Base-by-base conservation (phyloP, 2,329 filamentous ascomycete genomes). In the Cladosporium sp. region DNA sequence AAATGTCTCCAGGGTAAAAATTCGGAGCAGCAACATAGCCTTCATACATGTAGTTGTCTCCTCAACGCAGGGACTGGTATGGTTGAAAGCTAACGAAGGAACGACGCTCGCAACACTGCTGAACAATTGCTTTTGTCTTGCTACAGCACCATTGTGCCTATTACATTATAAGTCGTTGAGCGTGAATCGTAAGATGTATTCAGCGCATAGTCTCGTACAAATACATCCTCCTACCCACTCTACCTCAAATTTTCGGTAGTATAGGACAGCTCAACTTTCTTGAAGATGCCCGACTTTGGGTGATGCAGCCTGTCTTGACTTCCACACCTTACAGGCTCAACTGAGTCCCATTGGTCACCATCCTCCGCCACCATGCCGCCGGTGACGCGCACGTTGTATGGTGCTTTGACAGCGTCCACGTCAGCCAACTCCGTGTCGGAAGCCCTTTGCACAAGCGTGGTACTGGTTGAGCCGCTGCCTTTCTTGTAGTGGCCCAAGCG, bases 221-320 rank as follows among this genome's bases (percentile, higher is more conserved):
- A 21, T n/a, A 10, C 18, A 11, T 10, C 18, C 39, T n/a, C n/a
- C n/a, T n/a, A 43, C 7, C 18, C 30, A 11, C 18, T 18, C 49
- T 57, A 63, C 18, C 32, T 54, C 5, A 49, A 25, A 51, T 43
- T 75, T 75, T 77, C 46, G 69, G 46, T 66, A 3, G 65, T 62
- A 30, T 51, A 46, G 1, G 57, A 46, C 23, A 66, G 48, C 56
- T 67, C 64, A 28, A 66, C 28, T 25, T 48, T 66, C 64, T 59
- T 64, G 25, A 64, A 64, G 8, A 67, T 67, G 16, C 60, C 60
- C 30, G 48, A 21, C 10, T 39, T 21, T 1, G 65, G 65, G 16
- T 59, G 32, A 34, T 65, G 65, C 26, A 66, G 39, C 30, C 61
- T 43, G 46, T 68, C 66, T 28, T 66, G 32, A 26, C 65, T 68